Base-by-base conservation (phyloP, 129 eudicot species). In the Escallonia herrerae region DNA sequence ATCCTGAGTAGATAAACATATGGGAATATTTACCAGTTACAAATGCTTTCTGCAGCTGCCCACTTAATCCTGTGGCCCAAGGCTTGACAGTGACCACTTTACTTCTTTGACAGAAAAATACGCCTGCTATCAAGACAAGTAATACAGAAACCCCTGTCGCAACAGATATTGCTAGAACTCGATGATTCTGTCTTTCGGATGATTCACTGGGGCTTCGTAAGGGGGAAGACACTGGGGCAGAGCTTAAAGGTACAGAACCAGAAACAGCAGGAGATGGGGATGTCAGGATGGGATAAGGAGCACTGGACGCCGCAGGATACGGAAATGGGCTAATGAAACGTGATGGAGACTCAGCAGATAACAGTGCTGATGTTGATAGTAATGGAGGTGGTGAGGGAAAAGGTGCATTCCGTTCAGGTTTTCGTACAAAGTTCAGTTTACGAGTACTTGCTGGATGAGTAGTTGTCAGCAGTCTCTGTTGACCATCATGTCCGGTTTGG, bases 1-100 rank as follows among this genome's bases (percentile, higher is more conserved):
- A 22, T 22, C 33, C 33, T 22, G 1, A 22, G 33, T 22, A 22
- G 33, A 22, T 22, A 22, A 22, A 22, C 33, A 22, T 22, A 22
- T 22, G 33, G 33, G 33, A 44, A 50, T 64, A 48, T 38, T 72
- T 84, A 89, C 99, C 99, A 0, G 91, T 81, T 51, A 93, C 90
- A 76, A 93, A 81, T 5, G 96, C 96, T 76, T 79, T 89, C 76
- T 86, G 95, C 45, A 93, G 82, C 73, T 86, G 99, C 59, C 95
- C 95, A 62, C 96, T 93, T 66, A 93, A 84, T 63, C 96, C 99
- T 7, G 95, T 85, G 47, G 86, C 85, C 91, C 97, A 85, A 44
- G 96, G 95, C 71, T 80, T 80, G 65, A 88, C 86, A 40, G 81
- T 77, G 40, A 89, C 79, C 13, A 81, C 87, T 65, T 79, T 89